Base-by-base conservation (phyloP, 306 rosid genomes). In the Purshia tridentata region DNA sequence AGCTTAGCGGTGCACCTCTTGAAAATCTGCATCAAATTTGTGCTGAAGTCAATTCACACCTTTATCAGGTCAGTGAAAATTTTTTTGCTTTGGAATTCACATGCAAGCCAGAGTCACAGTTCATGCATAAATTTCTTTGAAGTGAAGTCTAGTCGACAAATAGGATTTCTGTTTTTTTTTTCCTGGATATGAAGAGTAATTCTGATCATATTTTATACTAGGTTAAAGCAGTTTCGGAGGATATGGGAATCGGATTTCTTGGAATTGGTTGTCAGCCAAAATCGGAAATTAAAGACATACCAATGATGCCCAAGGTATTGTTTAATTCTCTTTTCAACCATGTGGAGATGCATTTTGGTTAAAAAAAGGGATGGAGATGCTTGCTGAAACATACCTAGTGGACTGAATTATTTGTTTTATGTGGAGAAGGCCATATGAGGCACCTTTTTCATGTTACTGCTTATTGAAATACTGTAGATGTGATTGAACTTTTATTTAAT, bases 181-280 rank as follows among this genome's bases (percentile, higher is more conserved):
- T 55, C 35, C 35, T 0, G 35, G 2, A 29, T 1, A 29, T 29
- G 35, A 9, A 16, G 0, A 68, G 37, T 68, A n/a, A 53, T 8
- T 19, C 5, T 52, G 40, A 12, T 13, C 54, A 41, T 42, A 39
- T 56, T 18, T 67, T 77, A 64, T 13, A 18, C 12, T 69, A 95
- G 99, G 98, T 91, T 53, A 95, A 95, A 82, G 98, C 99, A 78
- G 96, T 92, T 74, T 82, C 97, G 11, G 98, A 95, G 87, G 99
- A 95, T 84, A 92, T 95, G 99, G 96, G 97, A 77, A 88, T 90
- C 67, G 98, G 99, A 74, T 95, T 95, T 86, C 84, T 95, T 72
- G 99, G 99, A 72, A 86, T 95, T 61, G 99, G 99, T 81, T 95
- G 92, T 88, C 99, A 91, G 87, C 98, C 99, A 14, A 95, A 95